A percentile compares a stretch with the other conserved stretches of the same genome.
Conservation (phyloP, 106 monocot species). For the Apostasia ramifera region DNA sequence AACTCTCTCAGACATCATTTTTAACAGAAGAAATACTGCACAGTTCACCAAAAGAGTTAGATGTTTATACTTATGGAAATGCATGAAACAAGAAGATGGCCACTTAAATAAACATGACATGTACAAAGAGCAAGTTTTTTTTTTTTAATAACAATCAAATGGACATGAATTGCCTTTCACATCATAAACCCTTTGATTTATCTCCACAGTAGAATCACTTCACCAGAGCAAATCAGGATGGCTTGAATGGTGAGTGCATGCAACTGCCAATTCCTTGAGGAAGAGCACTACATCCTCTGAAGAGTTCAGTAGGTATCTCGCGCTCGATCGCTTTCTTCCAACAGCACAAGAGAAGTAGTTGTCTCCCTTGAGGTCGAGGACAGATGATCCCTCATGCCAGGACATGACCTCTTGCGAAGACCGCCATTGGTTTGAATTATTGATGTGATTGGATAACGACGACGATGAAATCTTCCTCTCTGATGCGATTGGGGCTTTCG, state of each 20-base stretch:
- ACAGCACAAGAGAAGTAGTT: slow-evolving; percentile 95
- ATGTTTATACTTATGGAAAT: too few relatives aligned
- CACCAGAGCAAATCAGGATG: too few relatives aligned
- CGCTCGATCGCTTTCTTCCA: slow-evolving; percentile 74
- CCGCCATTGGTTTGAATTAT: slow-evolving; percentile 17
- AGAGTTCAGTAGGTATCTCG: slow-evolving; percentile 72
- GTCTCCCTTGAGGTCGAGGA: slow-evolving; percentile 85
- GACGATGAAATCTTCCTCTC: slow-evolving; percentile 32
- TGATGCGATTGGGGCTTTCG: slow-evolving; percentile 28
- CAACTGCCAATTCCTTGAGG: slow-evolving; percentile 62
- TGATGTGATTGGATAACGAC: slow-evolving; percentile 18
- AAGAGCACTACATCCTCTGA: slow-evolving; percentile 83
- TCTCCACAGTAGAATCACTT: too few relatives aligned
- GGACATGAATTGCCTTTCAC: too few relatives aligned
- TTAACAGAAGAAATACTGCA: too few relatives aligned
- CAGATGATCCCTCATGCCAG: slow-evolving; percentile 85
- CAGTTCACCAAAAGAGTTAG: too few relatives aligned
- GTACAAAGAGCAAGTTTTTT: too few relatives aligned
- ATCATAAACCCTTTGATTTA: too few relatives aligned
- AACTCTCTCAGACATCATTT: too few relatives aligned
- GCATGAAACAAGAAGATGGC: too few relatives aligned
- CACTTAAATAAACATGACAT: too few relatives aligned
- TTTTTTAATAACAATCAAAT: too few relatives aligned
- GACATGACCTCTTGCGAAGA: slow-evolving; percentile 44
- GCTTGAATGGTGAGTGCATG: neutral